phyloP scores from a whole-genome alignment of 2,329 filamentous ascomycete genomes.

The Blastomyces silverae region DNA sequence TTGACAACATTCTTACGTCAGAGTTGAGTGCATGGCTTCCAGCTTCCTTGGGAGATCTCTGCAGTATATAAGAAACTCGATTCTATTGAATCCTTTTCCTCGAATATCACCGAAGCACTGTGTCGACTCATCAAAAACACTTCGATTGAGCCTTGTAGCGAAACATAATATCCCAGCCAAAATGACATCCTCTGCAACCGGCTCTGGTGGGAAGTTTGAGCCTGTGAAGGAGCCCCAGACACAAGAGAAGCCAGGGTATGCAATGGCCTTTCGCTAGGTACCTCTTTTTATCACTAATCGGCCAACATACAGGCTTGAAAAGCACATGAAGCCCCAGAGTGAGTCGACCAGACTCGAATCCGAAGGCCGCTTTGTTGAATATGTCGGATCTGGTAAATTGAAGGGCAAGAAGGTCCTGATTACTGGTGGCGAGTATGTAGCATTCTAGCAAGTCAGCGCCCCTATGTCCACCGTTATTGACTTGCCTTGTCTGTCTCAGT shows the following conservation, averaged over 20 bases:
- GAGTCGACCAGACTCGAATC: conserved; percentile 33
- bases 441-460: neutral
- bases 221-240: conserved; percentile 8
- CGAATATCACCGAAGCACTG: too few relatives aligned
- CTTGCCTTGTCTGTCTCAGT: conserved; percentile 27
- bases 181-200: conserved; percentile 9
- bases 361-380: conserved; percentile 29
- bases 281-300: neutral
- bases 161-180: neutral
- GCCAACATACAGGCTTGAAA: conserved; percentile 19
- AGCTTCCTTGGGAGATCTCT: too few relatives aligned
- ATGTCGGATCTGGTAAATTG: conserved; percentile 46
- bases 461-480: conserved; percentile 4
- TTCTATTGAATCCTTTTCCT: too few relatives aligned
- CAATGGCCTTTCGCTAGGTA: neutral
- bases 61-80: too few relatives aligned
- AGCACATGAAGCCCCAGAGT: conserved; percentile 29
- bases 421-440: conserved; percentile 50
- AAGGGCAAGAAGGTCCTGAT: conserved; percentile 48
- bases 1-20: too few relatives aligned
- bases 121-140: too few relatives aligned
- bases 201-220: conserved; percentile 3
- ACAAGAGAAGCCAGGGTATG: conserved; percentile 13
- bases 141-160: neutral
- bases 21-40: too few relatives aligned